Evolutionary conservation across 441 rosid genomes (phyloP), one percentile per base, ranked within the genome.

Genomic region (Gossypium gossypioides): DNA sequence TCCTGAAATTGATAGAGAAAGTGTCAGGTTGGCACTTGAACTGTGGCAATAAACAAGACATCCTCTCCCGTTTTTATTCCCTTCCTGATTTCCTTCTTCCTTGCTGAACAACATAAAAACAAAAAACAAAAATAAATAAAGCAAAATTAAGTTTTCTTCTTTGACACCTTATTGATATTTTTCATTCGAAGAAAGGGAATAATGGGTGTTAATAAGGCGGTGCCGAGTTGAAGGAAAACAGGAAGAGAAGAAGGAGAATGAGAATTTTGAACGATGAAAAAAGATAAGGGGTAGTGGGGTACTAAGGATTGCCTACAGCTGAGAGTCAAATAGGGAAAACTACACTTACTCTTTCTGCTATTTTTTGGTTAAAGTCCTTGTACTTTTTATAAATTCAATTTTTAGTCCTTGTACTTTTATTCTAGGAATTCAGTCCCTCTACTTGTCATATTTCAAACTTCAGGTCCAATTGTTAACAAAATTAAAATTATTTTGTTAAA

Each of bases 1-100:
- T 63, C 74, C 84, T 84, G 84, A 88, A 84, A 52, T 88, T 88
- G 74, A 85, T 64, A 79, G 85, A 82, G 83, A 94, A 85, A 19
- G 83, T 73, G 80, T 85, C 93, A 12, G 96, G 96, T 24, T 84
- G 96, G 77, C 97, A 92, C 88, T 92, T 94, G 85, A 94, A 89
- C 82, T 86, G 97, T 4, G 95, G 97, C 72, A 95, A 81, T 22
- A 94, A 84, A 84, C 94, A 92, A 76, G 97, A 90, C 85, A 92
- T 90, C 83, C 80, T 87, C 78, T 61, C 69, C 57, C 59, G 34
- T 13, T 52, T 15, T 2, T 27, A n/a, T 68, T 25, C 6, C 51
- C 15, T 62, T 34, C 66, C 48, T 3, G 67, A 12, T 37, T 62
- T 34, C 66, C 48, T 3, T 46, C 21, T 62, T 34, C 25, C 25